Evolutionary conservation across 768 basidiomycete genomes (phyloP).

Genomic region (Lentinula lateritia): DNA sequence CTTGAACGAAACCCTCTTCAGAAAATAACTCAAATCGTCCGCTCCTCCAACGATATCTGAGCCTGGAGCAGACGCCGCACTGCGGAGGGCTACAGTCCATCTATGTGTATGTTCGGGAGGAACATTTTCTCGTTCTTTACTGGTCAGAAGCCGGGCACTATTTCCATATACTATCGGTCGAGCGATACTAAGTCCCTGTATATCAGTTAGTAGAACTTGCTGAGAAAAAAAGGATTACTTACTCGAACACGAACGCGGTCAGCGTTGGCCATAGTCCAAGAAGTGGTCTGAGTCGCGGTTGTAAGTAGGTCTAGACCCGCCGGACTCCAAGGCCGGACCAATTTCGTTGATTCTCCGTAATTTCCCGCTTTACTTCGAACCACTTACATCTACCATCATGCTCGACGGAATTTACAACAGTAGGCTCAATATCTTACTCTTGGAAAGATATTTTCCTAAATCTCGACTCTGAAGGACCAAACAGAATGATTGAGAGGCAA

Average conservation of each 20-base stretch:
- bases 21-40: slow-evolving; percentile 86
- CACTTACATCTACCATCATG: slow-evolving; percentile 30
- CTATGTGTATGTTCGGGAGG: slow-evolving; percentile 84
- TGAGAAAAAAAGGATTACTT: slow-evolving; percentile 26
- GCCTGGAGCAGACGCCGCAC: slow-evolving; percentile 70
- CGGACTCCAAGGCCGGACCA: slow-evolving; percentile 12
- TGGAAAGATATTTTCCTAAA: background rate
- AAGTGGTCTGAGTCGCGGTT: slow-evolving; percentile 14
- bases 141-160: slow-evolving; percentile 72
- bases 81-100: slow-evolving; percentile 95
- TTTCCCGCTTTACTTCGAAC: slow-evolving; percentile 17
- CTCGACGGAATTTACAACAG: slow-evolving; percentile 63
- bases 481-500: slow-evolving; percentile 63
- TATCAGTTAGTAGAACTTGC: slow-evolving; percentile 1
- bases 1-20: slow-evolving; percentile 96
- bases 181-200: slow-evolving; percentile 79
- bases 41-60: slow-evolving; percentile 82
- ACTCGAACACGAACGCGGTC: slow-evolving; percentile 81
- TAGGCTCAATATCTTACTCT: slow-evolving; percentile 25
- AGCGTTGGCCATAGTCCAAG: slow-evolving; percentile 46
- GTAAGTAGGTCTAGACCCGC: slow-evolving; percentile 14
- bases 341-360: slow-evolving; percentile 26
- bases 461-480: slow-evolving; percentile 42
- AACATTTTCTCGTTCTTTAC: slow-evolving; percentile 59
- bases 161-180: slow-evolving; percentile 96